Base-by-base conservation (phyloP, 2,329 filamentous ascomycete species). In the Aspergillus chevalieri region DNA sequence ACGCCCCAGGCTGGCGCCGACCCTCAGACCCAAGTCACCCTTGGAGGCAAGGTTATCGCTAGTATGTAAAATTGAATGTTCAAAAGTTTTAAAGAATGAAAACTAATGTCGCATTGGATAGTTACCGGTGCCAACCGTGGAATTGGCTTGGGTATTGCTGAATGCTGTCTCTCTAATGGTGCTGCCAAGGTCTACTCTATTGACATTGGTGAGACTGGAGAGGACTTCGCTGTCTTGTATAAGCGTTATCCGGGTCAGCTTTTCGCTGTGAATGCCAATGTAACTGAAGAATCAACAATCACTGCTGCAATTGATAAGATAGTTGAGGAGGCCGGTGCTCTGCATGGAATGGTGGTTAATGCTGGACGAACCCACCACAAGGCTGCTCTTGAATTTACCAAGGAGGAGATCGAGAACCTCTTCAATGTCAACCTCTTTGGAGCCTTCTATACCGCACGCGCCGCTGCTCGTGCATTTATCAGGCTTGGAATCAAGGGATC, bases 321-420 rank as follows among this genome's bases (percentile, higher is more conserved):
- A 6, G 55, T 78, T 2, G 56, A 57, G 10, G 66, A 76, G 47
- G 65, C 65, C 0, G 75, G 75, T 4, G 69, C 65, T 3, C 52
- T 78, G 8, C 72, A 78, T 49, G 76, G 76, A 12, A 75, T 80
- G 65, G 74, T 78, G 3, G 71, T 69, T 24, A 79, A 79, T 50
- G 76, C 77, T 0, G 76, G 76, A 10, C 63, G 72, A 14, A 79
- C 76, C 9, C 76, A 78, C 55, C 77, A 79, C 53, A 78, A 78
- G 57, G 60, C 75, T 1, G 76, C 76, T 0, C 61, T 78, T 4
- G 74, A 79, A 24, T 79, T 76, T 44, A 76, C 72, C 1, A 70
- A 66, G 0, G 74, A 74, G 47, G 73, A 77, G 49, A 72, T 77
- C 33, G 67, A 75, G 50, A 61, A 65, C 10, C 53, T 77, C 2